These are phyloP conservation scores for Aphanocladium album DNA, from an alignment of 2,329 filamentous ascomycete species.

Conservation along the genomic window DNA sequence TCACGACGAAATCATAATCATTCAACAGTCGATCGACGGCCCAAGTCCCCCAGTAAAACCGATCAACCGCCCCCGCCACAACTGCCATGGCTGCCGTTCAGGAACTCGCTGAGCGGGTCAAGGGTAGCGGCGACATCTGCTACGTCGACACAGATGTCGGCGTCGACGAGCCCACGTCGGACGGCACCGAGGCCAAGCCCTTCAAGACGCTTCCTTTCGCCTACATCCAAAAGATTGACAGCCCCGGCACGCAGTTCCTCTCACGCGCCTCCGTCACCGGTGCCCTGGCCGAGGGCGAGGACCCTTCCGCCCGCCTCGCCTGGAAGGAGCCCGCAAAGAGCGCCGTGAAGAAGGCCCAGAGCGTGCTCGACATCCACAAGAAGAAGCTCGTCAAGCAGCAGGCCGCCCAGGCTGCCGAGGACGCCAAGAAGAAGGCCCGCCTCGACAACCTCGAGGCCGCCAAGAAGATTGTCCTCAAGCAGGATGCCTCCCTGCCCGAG, in stretches of 20 bases:
- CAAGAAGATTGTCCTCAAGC: constrained; percentile 65
- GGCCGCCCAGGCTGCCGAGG: constrained; percentile 65
- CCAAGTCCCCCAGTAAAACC: background rate
- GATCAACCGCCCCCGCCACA: background rate
- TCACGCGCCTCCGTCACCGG: constrained; percentile 63
- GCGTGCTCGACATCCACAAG: constrained; percentile 68
- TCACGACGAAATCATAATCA: background rate
- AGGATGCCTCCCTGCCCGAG: constrained; percentile 68
- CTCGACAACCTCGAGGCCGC: constrained; percentile 65
- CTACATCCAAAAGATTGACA: constrained; percentile 63
- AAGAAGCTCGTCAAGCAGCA: constrained; percentile 79
- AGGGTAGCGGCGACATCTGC: constrained; percentile 43
- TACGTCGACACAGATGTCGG: constrained; percentile 81
- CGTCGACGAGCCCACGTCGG: constrained; percentile 60
- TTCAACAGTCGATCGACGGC: background rate
- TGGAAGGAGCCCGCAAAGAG: constrained; percentile 84
- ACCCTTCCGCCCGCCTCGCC: constrained; percentile 56
- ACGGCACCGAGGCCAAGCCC: constrained; percentile 66
- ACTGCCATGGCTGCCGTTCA: constrained; percentile 39
- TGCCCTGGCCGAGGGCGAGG: constrained; percentile 55
- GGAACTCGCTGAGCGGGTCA: constrained; percentile 47
- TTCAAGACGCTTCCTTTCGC: constrained; percentile 79
- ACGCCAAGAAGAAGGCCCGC: constrained; percentile 67
- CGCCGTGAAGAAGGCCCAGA: constrained; percentile 78
- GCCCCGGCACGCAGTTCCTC: constrained; percentile 56